Base-by-base conservation (phyloP, 805 yeast genomes). In the Zygosaccharomyces rouxii region DNA sequence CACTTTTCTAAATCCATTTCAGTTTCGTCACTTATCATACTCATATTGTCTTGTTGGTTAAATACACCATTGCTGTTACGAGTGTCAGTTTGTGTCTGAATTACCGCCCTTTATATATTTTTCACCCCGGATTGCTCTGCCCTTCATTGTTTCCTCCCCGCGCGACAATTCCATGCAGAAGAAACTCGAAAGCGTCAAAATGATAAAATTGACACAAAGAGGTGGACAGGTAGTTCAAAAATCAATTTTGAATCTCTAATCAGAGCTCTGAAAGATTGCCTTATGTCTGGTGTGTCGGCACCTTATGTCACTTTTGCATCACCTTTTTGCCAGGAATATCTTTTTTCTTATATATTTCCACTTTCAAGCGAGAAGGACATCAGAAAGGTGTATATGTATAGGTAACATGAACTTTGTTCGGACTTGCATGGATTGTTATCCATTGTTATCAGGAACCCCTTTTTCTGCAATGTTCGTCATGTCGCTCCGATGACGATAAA, bases 41-140 rank as follows among this genome's bases (percentile, higher is more conserved):
- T 29, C 26, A 41, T 29, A 26, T 19, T 41, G 14, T 18, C n/a
- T 13, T 29, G 13, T 11, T 18, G 35, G 10, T 38, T 38, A 38
- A 26, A 19, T 29, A 16, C 37, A 13, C 14, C 28, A 21, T 9
- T 23, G n/a, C n/a, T 41, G 30, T 22, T 10, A 26, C 7, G 14
- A 26, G 23, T 39, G 42, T 23, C 22, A 14, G 11, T 9, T 14
- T 19, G 13, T 25, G 30, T 6, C 22, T 23, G 22, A 5, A 21
- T 21, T 25, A 26, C 16, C 35, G 23, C 43, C 43, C 3, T 39
- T 39, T 39, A 39, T 39, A 39, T 39, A 22, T 38, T 38, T 38
- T 38, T 21, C 18, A 25, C 30, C 43, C 35, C 40, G 26, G 23
- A 18, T 7, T 37, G 9, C 6, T 37, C 18, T 10, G n/a, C n/a